Conservation (phyloP, 2,329 filamentous ascomycete genomes). For the Stemphylium beticola region DNA sequence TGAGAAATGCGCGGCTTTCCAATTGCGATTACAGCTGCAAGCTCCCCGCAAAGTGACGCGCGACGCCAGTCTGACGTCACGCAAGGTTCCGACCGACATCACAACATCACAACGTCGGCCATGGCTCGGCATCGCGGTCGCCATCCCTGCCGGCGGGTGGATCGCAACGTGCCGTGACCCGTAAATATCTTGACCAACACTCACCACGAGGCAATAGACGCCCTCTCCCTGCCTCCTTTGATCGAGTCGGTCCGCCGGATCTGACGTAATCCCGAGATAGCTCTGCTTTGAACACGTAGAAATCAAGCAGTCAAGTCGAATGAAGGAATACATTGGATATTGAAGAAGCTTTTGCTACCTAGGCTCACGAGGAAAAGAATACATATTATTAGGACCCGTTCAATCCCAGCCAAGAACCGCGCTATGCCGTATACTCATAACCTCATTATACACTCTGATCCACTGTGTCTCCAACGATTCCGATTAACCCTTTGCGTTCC, state of each 20-base stretch:
- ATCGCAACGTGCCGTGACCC: slow-evolving; percentile 9
- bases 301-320: not conserved
- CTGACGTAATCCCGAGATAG: not conserved
- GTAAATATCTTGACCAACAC: not conserved
- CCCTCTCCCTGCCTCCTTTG: not conserved
- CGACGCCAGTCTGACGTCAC: slow-evolving; percentile 15
- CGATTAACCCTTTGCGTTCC: slow-evolving; percentile 63
- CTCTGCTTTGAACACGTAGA: not conserved
- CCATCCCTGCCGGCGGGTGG: slow-evolving; percentile 4
- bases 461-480: not conserved
- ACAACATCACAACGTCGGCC: slow-evolving; percentile 11
- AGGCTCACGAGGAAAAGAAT: not conserved
- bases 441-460: not conserved
- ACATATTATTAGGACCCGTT: slow-evolving; percentile 7
- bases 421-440: slow-evolving; percentile 11
- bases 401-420: not conserved
- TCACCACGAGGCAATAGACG: slow-evolving; percentile 1
- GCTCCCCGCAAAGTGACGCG: slow-evolving; percentile 14
- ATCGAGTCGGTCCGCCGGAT: not conserved
- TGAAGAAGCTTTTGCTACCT: not conserved
- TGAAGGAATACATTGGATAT: not conserved
- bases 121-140: slow-evolving; percentile 9
- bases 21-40: slow-evolving; percentile 3
- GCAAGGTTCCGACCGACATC: slow-evolving; percentile 2
- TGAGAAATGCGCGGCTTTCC: not conserved